Base-by-base conservation (phyloP, 2,329 filamentous ascomycete species). In the Mycocentrospora acerina region DNA sequence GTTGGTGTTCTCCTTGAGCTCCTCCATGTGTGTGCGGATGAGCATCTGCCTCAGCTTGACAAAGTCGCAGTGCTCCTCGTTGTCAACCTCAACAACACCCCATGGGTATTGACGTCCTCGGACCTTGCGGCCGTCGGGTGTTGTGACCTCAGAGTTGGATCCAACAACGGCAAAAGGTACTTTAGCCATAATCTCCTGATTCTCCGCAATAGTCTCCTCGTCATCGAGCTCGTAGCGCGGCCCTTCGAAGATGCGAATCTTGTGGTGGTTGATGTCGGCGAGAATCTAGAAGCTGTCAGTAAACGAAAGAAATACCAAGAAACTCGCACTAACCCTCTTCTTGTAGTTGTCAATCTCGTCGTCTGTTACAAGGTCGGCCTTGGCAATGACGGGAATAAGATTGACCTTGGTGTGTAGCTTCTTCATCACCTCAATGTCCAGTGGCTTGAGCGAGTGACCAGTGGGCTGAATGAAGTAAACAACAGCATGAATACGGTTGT, bases 1-100 rank as follows among this genome's bases (percentile, higher is more conserved):
- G 84, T 97, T 98, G 72, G 93, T 98, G 79, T 98, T 89, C 79
- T 98, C 93, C 85, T 98, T 98, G 77, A 98, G 89, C 77, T 98
- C 93, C 71, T 98, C 93, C 93, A 98, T 98, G 81, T 98, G 93
- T 40, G 93, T 98, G 71, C 93, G 88, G 77, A 98, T 97, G 57
- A 98, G 83, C 93, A 98, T 98, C 75, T 98, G 93, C 71, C 93
- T 90, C 47, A 98, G 84, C 83, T 98, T 98, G 74, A 97, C 93
- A 57, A 98, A 98, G 75, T 98, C 93, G 67, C 93, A 98, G 79
- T 98, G 93, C 72, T 98, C 93, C 80, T 98, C 93, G 70, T 98
- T 98, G 75, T 98, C 93, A 51, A 98, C 93, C 75, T 98, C 93
- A 55, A 98, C 96, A 60, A 93, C 83, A 75, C 93, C 93, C 93